phyloP scores from a whole-genome alignment of 768 basidiomycete genomes.

The Boletus insuetus region DNA sequence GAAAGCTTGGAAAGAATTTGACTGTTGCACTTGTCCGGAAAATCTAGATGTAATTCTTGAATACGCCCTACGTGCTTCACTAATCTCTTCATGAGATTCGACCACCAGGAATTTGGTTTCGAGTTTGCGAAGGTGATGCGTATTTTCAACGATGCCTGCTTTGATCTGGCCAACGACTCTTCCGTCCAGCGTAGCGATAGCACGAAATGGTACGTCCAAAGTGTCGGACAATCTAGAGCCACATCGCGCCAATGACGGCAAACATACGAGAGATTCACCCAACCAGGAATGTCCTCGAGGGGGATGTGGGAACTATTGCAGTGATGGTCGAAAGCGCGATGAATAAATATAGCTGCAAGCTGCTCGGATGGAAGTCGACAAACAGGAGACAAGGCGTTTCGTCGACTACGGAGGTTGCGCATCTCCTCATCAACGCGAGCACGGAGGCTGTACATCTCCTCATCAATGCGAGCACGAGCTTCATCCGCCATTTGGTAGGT shows the following conservation, averaged over 20 bases:
- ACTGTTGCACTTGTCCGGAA: neutral
- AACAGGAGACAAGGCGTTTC: slow-evolving; percentile 9
- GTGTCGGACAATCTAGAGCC: slow-evolving; percentile 36
- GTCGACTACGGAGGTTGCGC: neutral
- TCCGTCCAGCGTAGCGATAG: slow-evolving; percentile 33
- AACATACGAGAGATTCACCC: slow-evolving; percentile 11
- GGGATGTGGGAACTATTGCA: neutral
- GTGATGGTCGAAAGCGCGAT: neutral
- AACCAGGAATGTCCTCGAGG: neutral
- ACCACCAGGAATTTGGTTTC: neutral
- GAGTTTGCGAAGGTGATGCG: neutral
- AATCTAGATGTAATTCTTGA: neutral
- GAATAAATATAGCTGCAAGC: slow-evolving; percentile 14
- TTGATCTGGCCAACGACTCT: slow-evolving; percentile 43
- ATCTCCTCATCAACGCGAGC: neutral
- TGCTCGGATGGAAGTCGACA: slow-evolving; percentile 13
- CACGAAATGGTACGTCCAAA: slow-evolving; percentile 38
- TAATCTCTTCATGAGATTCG: neutral
- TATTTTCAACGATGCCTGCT: slow-evolving; percentile 31
- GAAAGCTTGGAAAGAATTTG: neutral
- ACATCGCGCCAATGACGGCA: slow-evolving; percentile 41
- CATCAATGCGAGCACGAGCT: neutral
- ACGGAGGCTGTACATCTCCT: neutral
- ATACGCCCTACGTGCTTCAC: neutral
- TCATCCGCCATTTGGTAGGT: no score